Percentiles rank a stretch among this genome's conserved stretches.
phyloP scores from a whole-genome alignment of 352 stramenopile species.

The Phytophthora chlamydospora region DNA sequence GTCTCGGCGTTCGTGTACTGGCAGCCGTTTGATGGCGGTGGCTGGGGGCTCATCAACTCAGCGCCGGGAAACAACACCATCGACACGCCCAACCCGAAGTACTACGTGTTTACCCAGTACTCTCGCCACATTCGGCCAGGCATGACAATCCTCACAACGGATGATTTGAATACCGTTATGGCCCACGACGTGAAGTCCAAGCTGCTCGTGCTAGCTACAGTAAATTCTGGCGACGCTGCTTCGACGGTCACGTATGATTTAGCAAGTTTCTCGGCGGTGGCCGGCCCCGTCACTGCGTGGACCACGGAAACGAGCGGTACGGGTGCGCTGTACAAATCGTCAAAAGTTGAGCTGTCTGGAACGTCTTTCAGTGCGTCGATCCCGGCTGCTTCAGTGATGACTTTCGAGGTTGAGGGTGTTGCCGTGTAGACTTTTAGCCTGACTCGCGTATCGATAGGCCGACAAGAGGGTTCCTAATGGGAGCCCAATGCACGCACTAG shows the following conservation, averaged over 20 bases:
- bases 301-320: slow-evolving; percentile 54
- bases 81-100: slow-evolving; percentile 49
- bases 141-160: slow-evolving; percentile 52
- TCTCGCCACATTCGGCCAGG: slow-evolving; percentile 66
- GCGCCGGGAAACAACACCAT: slow-evolving; percentile 46
- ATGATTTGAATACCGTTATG: slow-evolving; percentile 53
- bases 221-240: slow-evolving; percentile 40
- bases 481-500: no score
- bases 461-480: not conserved
- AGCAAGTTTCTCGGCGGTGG: slow-evolving; percentile 36
- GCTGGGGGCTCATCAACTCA: slow-evolving; percentile 62
- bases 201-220: slow-evolving; percentile 50
- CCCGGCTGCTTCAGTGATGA: slow-evolving; percentile 46
- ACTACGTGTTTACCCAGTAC: slow-evolving; percentile 63
- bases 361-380: slow-evolving; percentile 41
- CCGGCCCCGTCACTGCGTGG: slow-evolving; percentile 39
- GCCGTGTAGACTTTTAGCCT: not conserved
- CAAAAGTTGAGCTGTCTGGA: slow-evolving; percentile 30
- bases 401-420: slow-evolving; percentile 43
- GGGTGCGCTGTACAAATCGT: slow-evolving; percentile 38
- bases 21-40: slow-evolving; percentile 57
- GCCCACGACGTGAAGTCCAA: slow-evolving; percentile 36
- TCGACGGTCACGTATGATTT: slow-evolving; percentile 51
- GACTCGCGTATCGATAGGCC: not conserved
- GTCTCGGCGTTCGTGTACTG: slow-evolving; percentile 72